These are phyloP conservation scores for Candida albicans DNA, from an alignment of 1,139 yeast species.

Conservation along the genomic window DNA sequence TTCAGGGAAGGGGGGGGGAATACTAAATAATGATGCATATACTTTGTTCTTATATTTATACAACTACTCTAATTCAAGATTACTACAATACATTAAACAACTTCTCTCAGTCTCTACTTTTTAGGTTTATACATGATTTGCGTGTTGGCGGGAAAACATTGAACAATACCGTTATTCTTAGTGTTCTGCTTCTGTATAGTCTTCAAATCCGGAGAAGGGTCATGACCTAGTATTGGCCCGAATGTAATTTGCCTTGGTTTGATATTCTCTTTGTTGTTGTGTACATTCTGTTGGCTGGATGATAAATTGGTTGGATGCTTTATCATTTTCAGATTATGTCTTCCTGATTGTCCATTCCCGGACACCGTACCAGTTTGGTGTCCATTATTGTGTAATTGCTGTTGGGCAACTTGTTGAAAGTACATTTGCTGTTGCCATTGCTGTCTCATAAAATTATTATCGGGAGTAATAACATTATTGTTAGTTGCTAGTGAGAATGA, in stretches of 20 bases:
- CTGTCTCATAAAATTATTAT: not conserved
- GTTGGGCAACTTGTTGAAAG: conserved; percentile 1
- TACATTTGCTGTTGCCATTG: conserved; percentile 4
- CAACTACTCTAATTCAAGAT: too few relatives aligned
- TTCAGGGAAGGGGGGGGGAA: too few relatives aligned
- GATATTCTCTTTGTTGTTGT: conserved; percentile 19
- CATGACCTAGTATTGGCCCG: conserved; percentile 45
- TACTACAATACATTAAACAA: not conserved
- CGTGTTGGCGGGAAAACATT: conserved; percentile 33
- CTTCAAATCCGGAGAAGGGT: conserved; percentile 37
- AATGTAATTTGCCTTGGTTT: conserved; percentile 35
- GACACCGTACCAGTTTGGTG: not conserved
- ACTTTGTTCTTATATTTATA: too few relatives aligned
- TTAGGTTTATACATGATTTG: conserved; percentile 41
- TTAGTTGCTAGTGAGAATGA: conserved; percentile 1
- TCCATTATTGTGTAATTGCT: not conserved
- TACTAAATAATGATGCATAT: too few relatives aligned
- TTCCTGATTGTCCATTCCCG: not conserved
- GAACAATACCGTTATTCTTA: conserved; percentile 21
- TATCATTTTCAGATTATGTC: not conserved
- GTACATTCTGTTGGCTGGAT: not conserved
- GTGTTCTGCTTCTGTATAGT: conserved; percentile 17
- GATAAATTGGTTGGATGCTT: not conserved
- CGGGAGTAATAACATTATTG: not conserved
- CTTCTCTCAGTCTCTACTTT: conserved; percentile 16